Base-by-base conservation (phyloP, 257 asterid genomes). In the Salvia splendens region DNA sequence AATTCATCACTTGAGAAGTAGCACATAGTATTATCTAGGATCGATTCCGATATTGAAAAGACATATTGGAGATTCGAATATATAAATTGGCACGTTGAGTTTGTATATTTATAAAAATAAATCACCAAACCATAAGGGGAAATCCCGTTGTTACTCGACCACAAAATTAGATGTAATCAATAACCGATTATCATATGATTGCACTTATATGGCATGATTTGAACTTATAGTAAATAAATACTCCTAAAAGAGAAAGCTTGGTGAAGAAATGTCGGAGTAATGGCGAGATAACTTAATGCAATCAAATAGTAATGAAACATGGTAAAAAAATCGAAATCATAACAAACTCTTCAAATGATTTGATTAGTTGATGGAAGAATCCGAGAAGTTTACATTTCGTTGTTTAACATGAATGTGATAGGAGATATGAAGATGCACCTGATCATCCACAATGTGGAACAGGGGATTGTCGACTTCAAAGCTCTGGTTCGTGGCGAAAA, bases 401-500 rank as follows among this genome's bases (percentile, higher is more conserved):
- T 61, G 60, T 54, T 50, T 51, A 41, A 69, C 65, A 70, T 49
- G 49, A 46, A 55, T 41, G 35, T 51, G 52, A 63, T 15, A 6
- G 59, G 45, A 62, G 43, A 65, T 42, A 56, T 9, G 61, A 68
- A 51, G 32, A 77, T 56, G 45, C 60, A 85, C 97, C 95, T 86
- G 79, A 64, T 74, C 76, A 69, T 73, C 85, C 33, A 63, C 56
- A 60, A 80, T 56, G 16, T 70, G 82, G 72, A 90, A 77, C 75
- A 80, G 68, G 38, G 92, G 87, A 68, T 83, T 73, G 81, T 79
- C 81, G 61, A 90, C 70, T 69, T 64, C 72, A 76, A 90, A 85
- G 77, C 86, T 90, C 74, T 90, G 90, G 74, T 90, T 90, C 72
- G 49, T 57, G 40, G 90, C 57, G 68, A 90, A 74, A 53, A 87